Evolutionary conservation across 2,329 filamentous ascomycete genomes (phyloP), one percentile per base, ranked within the genome.

Genomic region (Verticillium alfalfae): DNA sequence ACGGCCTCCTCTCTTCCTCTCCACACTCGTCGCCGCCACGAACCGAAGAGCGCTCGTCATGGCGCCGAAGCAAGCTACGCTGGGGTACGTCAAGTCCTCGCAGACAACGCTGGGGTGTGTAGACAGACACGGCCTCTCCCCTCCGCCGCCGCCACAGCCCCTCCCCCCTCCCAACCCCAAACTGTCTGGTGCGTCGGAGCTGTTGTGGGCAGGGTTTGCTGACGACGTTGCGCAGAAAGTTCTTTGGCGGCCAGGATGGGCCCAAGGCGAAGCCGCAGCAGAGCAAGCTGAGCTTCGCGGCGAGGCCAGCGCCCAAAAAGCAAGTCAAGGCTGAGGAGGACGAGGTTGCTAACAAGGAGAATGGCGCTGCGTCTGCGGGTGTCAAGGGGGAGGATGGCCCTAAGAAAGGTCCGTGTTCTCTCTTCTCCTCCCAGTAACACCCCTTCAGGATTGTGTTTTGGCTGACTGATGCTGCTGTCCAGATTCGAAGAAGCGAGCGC

Each of bases 51-150:
- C 56, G n/a, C 12, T 34, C 22, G 16, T 54, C 54, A 81, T 81
- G 78, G 78, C 80, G 67, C 78, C 78, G 54, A 93, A 91, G 73
- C 92, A 96, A 78, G 87, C 90, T 70, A 96, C 91, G 64, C 79
- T 96, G 75, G 91, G 91, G 93, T 96, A 95, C 79, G 92, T 94
- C 65, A 88, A 86, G 76, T 79, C 87, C 70, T 82, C 83, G 66
- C 91, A 94, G 80, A 86, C 83, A 72, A 92, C 88, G 68, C 78
- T 94, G 75, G 85, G 88, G 90, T 93, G 86, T 76, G 79, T 77
- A 45, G 57, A 49, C n/a, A 15, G 57, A 45, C 13, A 26, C 12
- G 34, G 26, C 26, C 4, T 31, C 26, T 39, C 22, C 26, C 39
- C 38, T 34, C 15, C 22, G 55, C 55, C 22, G 55, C 55, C 55